Base-by-base conservation (phyloP, 2,329 filamentous ascomycete species). In the Triangularia setosa region DNA sequence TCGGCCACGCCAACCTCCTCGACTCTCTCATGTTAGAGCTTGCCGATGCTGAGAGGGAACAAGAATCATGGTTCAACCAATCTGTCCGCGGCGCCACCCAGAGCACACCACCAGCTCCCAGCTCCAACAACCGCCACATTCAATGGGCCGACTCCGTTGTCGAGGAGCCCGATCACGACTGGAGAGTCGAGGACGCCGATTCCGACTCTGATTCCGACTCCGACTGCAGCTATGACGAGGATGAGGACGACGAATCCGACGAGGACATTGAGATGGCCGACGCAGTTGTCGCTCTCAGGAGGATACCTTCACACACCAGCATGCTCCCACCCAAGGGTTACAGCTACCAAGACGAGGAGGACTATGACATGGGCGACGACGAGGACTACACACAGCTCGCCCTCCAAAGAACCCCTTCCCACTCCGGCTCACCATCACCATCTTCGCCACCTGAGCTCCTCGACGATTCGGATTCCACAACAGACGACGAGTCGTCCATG, bases 51-150 rank as follows among this genome's bases (percentile, higher is more conserved):
- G 95, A 98, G 84, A 87, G 89, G 72, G 93, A 97, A 79, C 95
- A 98, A 80, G 94, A 98, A 80, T 89, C 87, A 70, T 97, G 93
- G 93, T 98, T 97, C 89, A 96, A 97, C 86, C 90, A 93, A 78
- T 95, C 92, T 67, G 91, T 97, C 79, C 89, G 87, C 76, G 90
- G 90, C 74, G 90, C 90, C 71, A 83, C 83, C 75, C 84, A 72
- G 64, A 72, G 72, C 72, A 73, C 75, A 66, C 79, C 57, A 23
- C 18, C 57, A 40, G 14, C 58, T 21, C 48, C 7, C 48, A 53
- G 21, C 52, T 12, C 71, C 79, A 83, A 89, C 70, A 85, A 91
- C 68, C 86, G 85, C 76, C 91, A 91, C 80, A 87, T 96, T 72
- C 90, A 94, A 83, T 97, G 92, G 92, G 91, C 91, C 73, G 91